Evolutionary conservation across 2,329 filamentous ascomycete species (phyloP), one percentile per base, ranked within the genome.

Genomic region (Achaetomium macrosporum): DNA sequence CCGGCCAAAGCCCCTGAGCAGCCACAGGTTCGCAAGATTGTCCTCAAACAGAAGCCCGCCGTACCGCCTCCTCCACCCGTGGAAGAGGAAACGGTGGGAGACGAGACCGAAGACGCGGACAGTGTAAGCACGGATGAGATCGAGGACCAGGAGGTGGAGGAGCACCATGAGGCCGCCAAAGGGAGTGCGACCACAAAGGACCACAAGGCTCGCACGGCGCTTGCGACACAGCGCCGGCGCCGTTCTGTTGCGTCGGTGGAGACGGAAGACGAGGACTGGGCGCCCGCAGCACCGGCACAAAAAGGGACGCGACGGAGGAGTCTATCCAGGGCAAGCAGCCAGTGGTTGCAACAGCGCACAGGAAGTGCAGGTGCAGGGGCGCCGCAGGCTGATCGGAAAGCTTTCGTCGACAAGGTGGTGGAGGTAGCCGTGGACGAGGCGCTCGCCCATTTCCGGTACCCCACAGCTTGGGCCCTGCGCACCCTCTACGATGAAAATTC

Each of bases 401-500:
- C 75, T 37, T 64, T 73, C 33, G 71, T 73, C 25, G 78, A 77
- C 60, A 75, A 70, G 61, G 75, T 82, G 29, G 71, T 85, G 37
- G 77, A 82, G 64, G 63, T 68, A 31, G 79, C 80, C n/a, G 78
- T 84, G 30, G 75, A 81, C 10, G 74, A 82, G 61, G 81, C 81
- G 5, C 66, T 85, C 45, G 69, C 73, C 54, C 74, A 78, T 62
- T 72, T 73, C 56, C 77, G 79, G 54, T 84, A 81, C 64, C 78
- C 80, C 50, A 84, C 81, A 9, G 82, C 82, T 2, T 84, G 76
- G 71, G 81, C 82, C 40, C 70, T 85, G 54, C 74, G 80, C 49
- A 76, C 73, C 13, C 71, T 84, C 55, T 84, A 82, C 65, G 79
- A 84, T 58, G 79, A 84, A 62, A 74, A 77, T 55, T 71, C 72